Evolutionary conservation across 257 asterid genomes (phyloP), one percentile per base, ranked within the genome.

Genomic region (Salvia miltiorrhiza): DNA sequence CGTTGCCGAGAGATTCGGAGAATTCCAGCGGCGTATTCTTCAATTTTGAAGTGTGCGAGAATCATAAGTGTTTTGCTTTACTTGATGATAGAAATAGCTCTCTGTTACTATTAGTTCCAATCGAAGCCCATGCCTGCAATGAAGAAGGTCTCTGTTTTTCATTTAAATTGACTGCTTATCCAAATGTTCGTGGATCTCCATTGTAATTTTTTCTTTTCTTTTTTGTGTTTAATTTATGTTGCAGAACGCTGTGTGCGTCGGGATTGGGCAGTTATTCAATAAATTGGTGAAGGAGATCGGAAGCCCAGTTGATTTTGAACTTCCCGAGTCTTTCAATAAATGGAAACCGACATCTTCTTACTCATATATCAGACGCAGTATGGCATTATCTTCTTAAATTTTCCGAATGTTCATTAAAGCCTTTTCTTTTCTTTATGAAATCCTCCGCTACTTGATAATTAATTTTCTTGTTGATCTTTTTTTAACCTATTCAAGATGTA

Each of bases 281-380:
- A 86, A 86, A 57, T 69, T 88, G 83, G 79, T 54, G 77, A 80
- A 71, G 73, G 86, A 84, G 77, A 84, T 90, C 76, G 90, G 96
- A 78, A 84, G 80, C 61, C 89, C 86, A 33, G 86, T 83, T 52
- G 97, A 90, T 79, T 93, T 93, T 85, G 92, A 88, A 65, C 97
- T 93, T 76, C 97, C 99, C 20, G 90, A 89, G 73, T 83, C 90
- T 76, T 78, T 82, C 55, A 83, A 77, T 67, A 84, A 82, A 72
- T 79, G 87, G 90, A 88, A 83, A 66, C 78, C 86, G 7, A 69
- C 88, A n/a, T 67, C 96, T 32, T 90, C 96, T 26, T 93, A 75
- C 88, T 81, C 85, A 63, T 74, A 26, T 65, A 93, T 93, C 81
- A 88, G 77, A 78, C 96, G 96, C 78, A 93, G 99, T 93, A 93